phyloP scores from a whole-genome alignment of 306 rosid species.

The Biancaea sappan region DNA sequence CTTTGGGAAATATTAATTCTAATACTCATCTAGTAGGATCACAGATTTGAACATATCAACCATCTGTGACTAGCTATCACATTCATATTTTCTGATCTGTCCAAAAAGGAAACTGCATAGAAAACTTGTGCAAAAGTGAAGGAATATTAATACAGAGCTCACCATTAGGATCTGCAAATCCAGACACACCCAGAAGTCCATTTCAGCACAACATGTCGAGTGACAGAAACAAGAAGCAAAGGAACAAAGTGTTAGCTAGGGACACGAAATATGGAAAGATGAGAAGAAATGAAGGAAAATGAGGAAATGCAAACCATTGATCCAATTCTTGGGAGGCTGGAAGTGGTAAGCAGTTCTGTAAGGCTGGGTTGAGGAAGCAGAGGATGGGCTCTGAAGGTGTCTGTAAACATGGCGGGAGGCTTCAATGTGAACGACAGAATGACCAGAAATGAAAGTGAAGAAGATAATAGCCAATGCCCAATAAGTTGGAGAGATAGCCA shows the following conservation, averaged over 20 bases:
- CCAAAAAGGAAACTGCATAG: background rate
- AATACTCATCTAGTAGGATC: background rate
- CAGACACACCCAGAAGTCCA: background rate
- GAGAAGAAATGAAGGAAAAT: background rate
- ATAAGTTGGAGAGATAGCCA: conserved; percentile 38
- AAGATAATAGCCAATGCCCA: conserved; percentile 40
- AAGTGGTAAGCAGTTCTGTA: conserved; percentile 88
- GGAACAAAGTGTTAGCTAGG: conserved; percentile 51
- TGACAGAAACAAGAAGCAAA: conserved; percentile 12
- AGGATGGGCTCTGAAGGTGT: conserved; percentile 38
- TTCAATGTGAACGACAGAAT: conserved; percentile 44
- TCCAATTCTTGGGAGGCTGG: conserved; percentile 93
- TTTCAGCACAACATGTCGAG: too few relatives aligned
- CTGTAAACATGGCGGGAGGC: conserved; percentile 56
- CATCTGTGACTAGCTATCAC: conserved; percentile 7
- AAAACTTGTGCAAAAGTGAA: too few relatives aligned
- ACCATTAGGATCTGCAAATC: conserved; percentile 86
- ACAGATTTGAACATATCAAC: background rate
- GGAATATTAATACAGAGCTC: conserved; percentile 34
- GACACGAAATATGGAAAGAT: background rate
- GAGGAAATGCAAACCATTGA: conserved; percentile 78
- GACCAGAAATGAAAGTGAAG: conserved; percentile 30
- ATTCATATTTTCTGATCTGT: background rate
- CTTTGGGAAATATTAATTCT: background rate
- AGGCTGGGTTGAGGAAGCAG: conserved; percentile 54